Conservation (phyloP, 495 filamentous ascomycete species). For the Lentithecium fluviatile region DNA sequence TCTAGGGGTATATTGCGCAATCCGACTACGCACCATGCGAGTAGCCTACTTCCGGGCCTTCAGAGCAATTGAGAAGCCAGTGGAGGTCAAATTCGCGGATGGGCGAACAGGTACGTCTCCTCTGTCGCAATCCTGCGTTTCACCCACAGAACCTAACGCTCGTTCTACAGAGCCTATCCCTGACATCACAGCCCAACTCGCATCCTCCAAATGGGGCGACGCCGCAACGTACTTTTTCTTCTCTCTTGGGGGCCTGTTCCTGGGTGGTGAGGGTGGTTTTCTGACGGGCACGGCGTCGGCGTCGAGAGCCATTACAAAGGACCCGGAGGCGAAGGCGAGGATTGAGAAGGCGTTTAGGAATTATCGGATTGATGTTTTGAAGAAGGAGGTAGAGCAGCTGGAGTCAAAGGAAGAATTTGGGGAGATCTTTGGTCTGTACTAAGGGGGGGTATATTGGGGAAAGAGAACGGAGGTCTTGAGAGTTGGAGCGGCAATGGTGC, state of each 20-base stretch:
- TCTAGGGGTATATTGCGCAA: constrained; percentile 58
- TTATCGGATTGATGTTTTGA: constrained; percentile 61
- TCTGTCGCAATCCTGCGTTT: neutral
- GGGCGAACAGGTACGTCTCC: constrained; percentile 53
- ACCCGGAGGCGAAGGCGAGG: constrained; percentile 55
- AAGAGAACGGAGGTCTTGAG: too few relatives aligned
- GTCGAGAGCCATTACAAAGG: constrained; percentile 50
- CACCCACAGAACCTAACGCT: neutral
- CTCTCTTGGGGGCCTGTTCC: constrained; percentile 57
- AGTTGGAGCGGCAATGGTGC: too few relatives aligned
- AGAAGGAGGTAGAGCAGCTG: constrained; percentile 55
- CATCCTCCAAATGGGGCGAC: constrained; percentile 59
- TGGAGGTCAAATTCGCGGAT: constrained; percentile 59
- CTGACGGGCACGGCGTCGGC: constrained; percentile 55
- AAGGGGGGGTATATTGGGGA: neutral
- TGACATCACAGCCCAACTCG: constrained; percentile 57
- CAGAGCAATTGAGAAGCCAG: constrained; percentile 58
- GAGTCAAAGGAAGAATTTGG: constrained; percentile 43
- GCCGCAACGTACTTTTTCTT: constrained; percentile 64
- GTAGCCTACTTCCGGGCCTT: constrained; percentile 59
- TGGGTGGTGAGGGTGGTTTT: constrained; percentile 64
- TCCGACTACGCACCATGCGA: constrained; percentile 55
- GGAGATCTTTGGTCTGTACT: constrained; percentile 16
- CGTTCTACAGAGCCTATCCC: constrained; percentile 55
- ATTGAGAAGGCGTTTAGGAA: constrained; percentile 64